Conservation (phyloP, 441 rosid species). For the Erodium trifolium region DNA sequence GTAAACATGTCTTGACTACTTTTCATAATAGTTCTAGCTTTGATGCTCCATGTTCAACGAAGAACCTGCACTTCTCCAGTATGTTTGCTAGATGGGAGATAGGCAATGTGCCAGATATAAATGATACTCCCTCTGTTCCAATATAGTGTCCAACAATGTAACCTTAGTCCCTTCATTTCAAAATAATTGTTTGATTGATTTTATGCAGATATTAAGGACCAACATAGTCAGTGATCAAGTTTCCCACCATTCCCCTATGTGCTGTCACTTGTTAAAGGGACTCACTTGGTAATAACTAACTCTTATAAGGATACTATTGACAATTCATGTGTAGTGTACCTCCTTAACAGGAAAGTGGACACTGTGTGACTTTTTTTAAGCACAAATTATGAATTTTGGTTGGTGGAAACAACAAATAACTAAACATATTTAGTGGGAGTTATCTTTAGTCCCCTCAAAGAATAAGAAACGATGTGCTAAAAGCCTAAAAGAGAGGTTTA, state of each 20-base stretch:
- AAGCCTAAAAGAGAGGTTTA: not conserved
- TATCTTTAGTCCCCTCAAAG: not conserved
- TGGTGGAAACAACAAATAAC: not conserved
- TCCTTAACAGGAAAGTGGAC: not conserved
- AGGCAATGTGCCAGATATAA: no score
- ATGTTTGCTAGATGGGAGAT: not conserved
- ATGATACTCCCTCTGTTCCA: no score
- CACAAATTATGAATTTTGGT: not conserved
- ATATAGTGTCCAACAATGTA: no score
- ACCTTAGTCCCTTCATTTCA: not conserved
- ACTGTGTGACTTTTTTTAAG: not conserved
- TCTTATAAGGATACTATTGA: no score
- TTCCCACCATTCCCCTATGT: no score
- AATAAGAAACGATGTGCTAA: not conserved
- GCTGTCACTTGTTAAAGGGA: not conserved
- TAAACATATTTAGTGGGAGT: not conserved
- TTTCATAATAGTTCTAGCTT: not conserved
- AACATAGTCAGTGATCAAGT: no score
- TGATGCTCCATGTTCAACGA: not conserved
- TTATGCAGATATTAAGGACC: not conserved
- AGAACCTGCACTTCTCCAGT: not conserved
- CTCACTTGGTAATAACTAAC: not conserved
- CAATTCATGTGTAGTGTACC: no score
- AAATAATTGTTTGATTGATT: not conserved
- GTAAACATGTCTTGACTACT: not conserved